These are phyloP conservation scores for Candida sp. DNA, from an alignment of 1,139 yeast genomes.

Conservation along the genomic window DNA sequence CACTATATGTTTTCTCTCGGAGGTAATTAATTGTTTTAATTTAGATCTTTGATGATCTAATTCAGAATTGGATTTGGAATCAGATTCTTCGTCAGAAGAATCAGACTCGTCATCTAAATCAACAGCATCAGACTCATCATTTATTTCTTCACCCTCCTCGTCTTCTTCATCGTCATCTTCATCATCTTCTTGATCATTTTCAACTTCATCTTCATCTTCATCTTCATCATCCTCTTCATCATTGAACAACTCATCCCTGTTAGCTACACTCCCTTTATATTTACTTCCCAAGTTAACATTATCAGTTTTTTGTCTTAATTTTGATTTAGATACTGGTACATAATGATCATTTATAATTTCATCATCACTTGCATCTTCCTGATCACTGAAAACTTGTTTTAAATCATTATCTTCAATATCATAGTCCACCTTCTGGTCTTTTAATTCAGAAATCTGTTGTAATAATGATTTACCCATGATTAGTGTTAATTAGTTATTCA, in stretches of 20 bases:
- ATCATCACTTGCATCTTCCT: conserved; percentile 22
- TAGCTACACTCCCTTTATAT: conserved; percentile 62
- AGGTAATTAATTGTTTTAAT: conserved; percentile 52
- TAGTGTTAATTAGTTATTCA: neutral
- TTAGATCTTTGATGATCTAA: conserved; percentile 40
- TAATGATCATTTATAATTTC: conserved; percentile 61
- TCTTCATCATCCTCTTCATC: conserved; percentile 21
- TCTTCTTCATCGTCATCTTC: conserved; percentile 16
- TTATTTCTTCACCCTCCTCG: conserved; percentile 13
- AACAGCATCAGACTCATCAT: conserved; percentile 13
- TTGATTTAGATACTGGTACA: conserved; percentile 64
- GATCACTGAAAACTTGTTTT: conserved; percentile 21
- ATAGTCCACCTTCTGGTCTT: conserved; percentile 61
- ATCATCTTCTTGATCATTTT: conserved; percentile 15
- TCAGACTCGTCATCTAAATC: conserved; percentile 11
- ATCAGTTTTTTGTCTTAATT: conserved; percentile 52
- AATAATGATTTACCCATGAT: conserved; percentile 2
- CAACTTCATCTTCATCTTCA: conserved; percentile 19
- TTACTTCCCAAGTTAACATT: conserved; percentile 47
- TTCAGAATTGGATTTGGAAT: conserved; percentile 12
- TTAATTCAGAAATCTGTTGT: conserved; percentile 60
- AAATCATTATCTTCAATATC: conserved; percentile 71
- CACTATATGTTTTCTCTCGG: conserved; percentile 63
- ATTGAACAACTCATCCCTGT: conserved; percentile 56
- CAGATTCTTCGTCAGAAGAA: conserved; percentile 10